Conservation (phyloP, 2,329 filamentous ascomycete genomes). For the Pseudocercospora musae region DNA sequence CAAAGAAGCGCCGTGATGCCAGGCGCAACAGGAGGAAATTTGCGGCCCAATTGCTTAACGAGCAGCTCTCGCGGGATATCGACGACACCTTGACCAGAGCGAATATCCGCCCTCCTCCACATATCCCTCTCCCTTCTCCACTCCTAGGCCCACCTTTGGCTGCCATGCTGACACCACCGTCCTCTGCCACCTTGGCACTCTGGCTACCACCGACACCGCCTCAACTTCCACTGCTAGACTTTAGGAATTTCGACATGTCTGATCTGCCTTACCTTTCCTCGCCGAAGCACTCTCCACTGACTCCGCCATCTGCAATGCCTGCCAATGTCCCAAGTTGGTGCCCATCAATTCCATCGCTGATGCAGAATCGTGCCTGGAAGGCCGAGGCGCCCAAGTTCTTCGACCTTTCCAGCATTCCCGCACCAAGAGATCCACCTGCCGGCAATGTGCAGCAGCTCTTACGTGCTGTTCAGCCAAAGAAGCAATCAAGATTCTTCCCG, state of each 20-base stretch:
- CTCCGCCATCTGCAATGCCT: constrained; percentile 8
- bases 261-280: constrained; percentile 20
- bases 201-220: constrained; percentile 21
- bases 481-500: constrained; percentile 33
- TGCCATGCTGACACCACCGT: background rate
- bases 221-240: constrained; percentile 25
- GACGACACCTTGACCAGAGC: constrained; percentile 26
- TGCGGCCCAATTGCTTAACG: constrained; percentile 30
- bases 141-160: constrained; percentile 2
- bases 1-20: constrained; percentile 31
- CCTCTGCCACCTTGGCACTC: background rate
- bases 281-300: constrained; percentile 8
- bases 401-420: constrained; percentile 30
- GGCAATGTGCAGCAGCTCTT: background rate
- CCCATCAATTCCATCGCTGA: constrained; percentile 28
- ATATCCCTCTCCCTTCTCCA: background rate
- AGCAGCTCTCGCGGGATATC: constrained; percentile 31
- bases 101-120: constrained; percentile 15
- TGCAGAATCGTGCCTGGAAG: constrained; percentile 20
- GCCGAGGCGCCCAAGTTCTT: constrained; percentile 27
- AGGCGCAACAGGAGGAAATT: constrained; percentile 29
- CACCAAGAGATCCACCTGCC: constrained; percentile 12
- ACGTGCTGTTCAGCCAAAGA: constrained; percentile 15
- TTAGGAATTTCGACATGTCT: constrained; percentile 20
- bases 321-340: constrained; percentile 28